Conservation (phyloP, 768 basidiomycete species). For the Leccinum disarticulatum region DNA sequence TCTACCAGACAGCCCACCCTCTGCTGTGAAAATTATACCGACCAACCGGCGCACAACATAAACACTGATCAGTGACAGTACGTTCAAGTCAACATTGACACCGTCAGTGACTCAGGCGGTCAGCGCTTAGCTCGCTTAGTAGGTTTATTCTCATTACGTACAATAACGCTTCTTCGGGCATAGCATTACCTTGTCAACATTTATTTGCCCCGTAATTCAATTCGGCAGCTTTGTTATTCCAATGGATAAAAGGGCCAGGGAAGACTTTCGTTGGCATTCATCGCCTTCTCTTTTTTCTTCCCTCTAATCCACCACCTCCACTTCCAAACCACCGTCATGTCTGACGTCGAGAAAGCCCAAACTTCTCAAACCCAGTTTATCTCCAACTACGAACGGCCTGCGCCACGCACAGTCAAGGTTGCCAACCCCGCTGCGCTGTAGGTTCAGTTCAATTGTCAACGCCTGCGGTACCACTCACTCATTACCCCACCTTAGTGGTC, state of each 20-base stretch:
- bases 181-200: slow-evolving; percentile 21
- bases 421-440: slow-evolving; percentile 55
- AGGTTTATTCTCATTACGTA: slow-evolving; percentile 6
- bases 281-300: neutral
- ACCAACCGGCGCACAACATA: neutral
- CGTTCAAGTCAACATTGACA: neutral
- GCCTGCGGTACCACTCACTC: no score
- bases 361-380: slow-evolving; percentile 20
- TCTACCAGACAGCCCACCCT: neutral
- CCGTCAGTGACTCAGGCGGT: neutral
- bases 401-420: slow-evolving; percentile 36
- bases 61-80: neutral
- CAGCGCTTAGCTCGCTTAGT: neutral
- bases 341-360: slow-evolving; percentile 37
- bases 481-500: slow-evolving; percentile 46
- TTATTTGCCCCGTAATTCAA: slow-evolving; percentile 14
- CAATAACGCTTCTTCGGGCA: neutral
- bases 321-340: slow-evolving; percentile 25
- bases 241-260: slow-evolving; percentile 19
- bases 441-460: neutral
- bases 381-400: slow-evolving; percentile 18
- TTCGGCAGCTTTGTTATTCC: slow-evolving; percentile 17
- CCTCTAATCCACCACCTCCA: neutral
- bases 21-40: neutral
- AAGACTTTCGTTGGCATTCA: neutral